Percentiles rank a stretch among this genome's conserved stretches.
These are phyloP conservation scores for Flaveria sonorensis DNA, from an alignment of 129 eudicot genomes.

Conservation along the genomic window DNA sequence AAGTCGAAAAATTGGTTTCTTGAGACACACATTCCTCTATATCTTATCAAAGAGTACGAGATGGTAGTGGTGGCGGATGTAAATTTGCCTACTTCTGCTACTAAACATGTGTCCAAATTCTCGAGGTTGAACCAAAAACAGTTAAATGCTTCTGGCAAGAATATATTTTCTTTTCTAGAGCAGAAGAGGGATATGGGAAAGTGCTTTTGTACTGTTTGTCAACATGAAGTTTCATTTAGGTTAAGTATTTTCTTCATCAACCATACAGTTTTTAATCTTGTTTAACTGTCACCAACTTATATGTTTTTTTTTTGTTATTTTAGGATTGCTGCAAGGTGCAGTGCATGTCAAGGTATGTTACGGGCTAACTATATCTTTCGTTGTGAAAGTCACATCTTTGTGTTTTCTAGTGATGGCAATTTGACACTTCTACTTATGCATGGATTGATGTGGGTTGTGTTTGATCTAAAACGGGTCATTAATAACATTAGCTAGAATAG, in stretches of 20 bases:
- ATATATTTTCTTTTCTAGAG: constrained; percentile 53
- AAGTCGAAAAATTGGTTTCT: constrained; percentile 74
- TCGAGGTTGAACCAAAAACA: constrained; percentile 52
- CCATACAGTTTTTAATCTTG: constrained; percentile 4
- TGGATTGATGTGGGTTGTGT: neutral
- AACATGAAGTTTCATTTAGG: constrained; percentile 66
- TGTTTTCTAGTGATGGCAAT: neutral
- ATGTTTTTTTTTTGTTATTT: constrained; percentile 27
- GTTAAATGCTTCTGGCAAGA: constrained; percentile 62
- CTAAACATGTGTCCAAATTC: constrained; percentile 35
- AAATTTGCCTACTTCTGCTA: constrained; percentile 24
- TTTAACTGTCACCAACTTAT: constrained; percentile 19
- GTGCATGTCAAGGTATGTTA: constrained; percentile 77
- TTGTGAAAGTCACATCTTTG: neutral
- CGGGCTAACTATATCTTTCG: neutral
- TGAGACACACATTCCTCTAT: constrained; percentile 77
- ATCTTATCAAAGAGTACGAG: constrained; percentile 83
- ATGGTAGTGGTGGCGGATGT: constrained; percentile 13
- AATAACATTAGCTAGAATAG: neutral
- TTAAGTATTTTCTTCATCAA: constrained; percentile 29
- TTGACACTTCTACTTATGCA: neutral
- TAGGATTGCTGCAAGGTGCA: constrained; percentile 82
- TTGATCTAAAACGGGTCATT: constrained; percentile 1
- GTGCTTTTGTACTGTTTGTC: constrained; percentile 67
- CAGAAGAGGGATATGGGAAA: constrained; percentile 55